Evolutionary conservation across 1,139 yeast genomes (phyloP).

Genomic region (Geotrichum histeridarum): DNA sequence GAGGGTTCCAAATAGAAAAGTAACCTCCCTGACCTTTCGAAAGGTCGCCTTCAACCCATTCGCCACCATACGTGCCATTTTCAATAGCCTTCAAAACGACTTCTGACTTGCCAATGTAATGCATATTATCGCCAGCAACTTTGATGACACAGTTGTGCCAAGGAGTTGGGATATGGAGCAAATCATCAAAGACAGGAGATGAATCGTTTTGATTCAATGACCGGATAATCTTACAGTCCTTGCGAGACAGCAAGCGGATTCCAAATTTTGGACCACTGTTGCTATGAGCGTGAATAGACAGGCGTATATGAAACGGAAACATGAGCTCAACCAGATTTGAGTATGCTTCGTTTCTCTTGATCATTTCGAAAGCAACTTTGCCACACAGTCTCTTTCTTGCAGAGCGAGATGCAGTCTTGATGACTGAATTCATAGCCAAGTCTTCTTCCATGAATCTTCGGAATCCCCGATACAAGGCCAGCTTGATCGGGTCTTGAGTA

Average conservation of each 20-base stretch:
- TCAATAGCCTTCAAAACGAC: constrained; percentile 15
- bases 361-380: constrained; percentile 21
- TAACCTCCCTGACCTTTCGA: constrained; percentile 11
- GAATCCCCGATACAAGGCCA: constrained; percentile 19
- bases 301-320: constrained; percentile 18
- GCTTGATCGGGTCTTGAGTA: constrained; percentile 17
- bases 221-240: constrained; percentile 12
- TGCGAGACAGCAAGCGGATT: constrained; percentile 13
- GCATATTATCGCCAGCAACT: constrained; percentile 9
- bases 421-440: constrained; percentile 13
- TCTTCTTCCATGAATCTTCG: constrained; percentile 19
- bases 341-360: constrained; percentile 21
- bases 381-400: constrained; percentile 16
- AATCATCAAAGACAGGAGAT: constrained; percentile 17
- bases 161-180: constrained; percentile 20
- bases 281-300: constrained; percentile 20
- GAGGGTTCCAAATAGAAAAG: constrained; percentile 8
- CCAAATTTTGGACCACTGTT: constrained; percentile 22
- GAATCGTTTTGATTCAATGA: constrained; percentile 7
- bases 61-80: constrained; percentile 9
- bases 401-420: constrained; percentile 4
- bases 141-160: constrained; percentile 21
- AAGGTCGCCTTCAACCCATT: constrained; percentile 17
- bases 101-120: constrained; percentile 18
- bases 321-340: constrained; percentile 19